Percentiles rank a stretch among this genome's conserved stretches.
Conservation (phyloP, 768 basidiomycete species). For the Hericium alpestre region DNA sequence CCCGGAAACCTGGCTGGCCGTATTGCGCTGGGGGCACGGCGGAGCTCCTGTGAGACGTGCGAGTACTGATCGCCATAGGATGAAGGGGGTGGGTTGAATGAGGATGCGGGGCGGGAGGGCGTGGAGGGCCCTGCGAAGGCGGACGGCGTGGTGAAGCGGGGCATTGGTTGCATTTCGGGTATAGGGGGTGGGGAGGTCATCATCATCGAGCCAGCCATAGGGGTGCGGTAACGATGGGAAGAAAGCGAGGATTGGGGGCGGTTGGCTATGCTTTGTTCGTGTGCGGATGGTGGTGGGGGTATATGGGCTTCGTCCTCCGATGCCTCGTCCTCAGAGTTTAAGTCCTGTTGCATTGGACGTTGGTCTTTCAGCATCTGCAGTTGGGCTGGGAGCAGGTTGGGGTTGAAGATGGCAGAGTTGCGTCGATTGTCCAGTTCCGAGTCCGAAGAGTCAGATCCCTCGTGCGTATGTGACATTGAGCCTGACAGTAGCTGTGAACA, state of each 20-base stretch:
- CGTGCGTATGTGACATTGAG: conserved; percentile 18
- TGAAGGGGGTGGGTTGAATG: conserved; percentile 22
- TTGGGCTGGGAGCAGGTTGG: conserved; percentile 5
- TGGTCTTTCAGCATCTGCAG: not conserved
- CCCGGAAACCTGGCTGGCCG: not conserved
- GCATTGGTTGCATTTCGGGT: conserved; percentile 62
- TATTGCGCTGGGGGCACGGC: conserved; percentile 1
- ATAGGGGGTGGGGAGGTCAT: conserved; percentile 39
- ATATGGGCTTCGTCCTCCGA: conserved; percentile 14
- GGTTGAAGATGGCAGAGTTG: conserved; percentile 10
- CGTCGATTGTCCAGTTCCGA: conserved; percentile 30
- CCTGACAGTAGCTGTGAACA: not conserved
- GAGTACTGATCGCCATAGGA: conserved; percentile 5
- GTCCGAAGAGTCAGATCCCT: conserved; percentile 51
- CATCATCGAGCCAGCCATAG: conserved; percentile 50
- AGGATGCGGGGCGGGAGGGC: conserved; percentile 26
- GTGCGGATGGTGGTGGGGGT: conserved; percentile 18
- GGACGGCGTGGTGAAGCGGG: conserved; percentile 61
- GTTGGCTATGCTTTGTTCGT: conserved; percentile 12
- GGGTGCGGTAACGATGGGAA: conserved; percentile 70
- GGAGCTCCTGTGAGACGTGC: not conserved
- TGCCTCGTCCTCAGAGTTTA: conserved; percentile 7
- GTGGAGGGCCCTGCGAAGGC: conserved; percentile 47
- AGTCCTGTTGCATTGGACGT: not conserved
- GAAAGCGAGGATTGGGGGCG: conserved; percentile 74